phyloP scores from a whole-genome alignment of 192 early-diverging fungal genomes.

The Backusella psychrophila region DNA sequence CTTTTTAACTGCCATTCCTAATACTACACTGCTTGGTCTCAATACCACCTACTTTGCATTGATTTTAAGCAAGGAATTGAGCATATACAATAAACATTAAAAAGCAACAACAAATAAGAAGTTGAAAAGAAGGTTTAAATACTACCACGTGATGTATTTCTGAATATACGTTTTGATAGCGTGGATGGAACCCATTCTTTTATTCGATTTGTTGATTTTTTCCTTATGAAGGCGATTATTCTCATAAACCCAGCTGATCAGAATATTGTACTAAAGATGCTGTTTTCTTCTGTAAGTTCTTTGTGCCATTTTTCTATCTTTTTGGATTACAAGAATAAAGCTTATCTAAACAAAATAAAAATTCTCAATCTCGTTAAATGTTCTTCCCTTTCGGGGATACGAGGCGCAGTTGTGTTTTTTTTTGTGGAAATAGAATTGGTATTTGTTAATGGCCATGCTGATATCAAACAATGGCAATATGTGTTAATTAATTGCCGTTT shows the following conservation, averaged over 20 bases:
- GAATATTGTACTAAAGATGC: constrained; percentile 19
- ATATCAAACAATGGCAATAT: constrained; percentile 45
- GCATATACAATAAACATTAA: neutral
- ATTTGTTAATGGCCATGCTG: constrained; percentile 58
- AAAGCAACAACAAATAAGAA: neutral
- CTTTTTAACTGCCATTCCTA: neutral
- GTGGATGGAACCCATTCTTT: neutral
- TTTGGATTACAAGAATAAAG: neutral
- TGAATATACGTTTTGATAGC: neutral
- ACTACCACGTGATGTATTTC: neutral
- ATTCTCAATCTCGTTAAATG: neutral
- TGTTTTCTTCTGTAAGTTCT: constrained; percentile 21
- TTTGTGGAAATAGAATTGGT: constrained; percentile 62
- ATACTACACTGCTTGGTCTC: neutral
- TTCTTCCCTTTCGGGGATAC: constrained; percentile 58
- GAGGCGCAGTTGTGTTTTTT: constrained; percentile 63
- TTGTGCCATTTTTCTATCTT: neutral
- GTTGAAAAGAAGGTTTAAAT: neutral
- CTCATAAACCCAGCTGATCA: constrained; percentile 25
- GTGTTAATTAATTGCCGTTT: neutral
- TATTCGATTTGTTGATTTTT: constrained; percentile 13
- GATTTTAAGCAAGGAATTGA: neutral
- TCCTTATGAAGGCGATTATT: constrained; percentile 25
- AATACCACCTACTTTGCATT: neutral
- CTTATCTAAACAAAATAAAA: neutral